Base-by-base conservation (phyloP, 1,139 yeast species). In the Saccharomyces pastorianus region DNA sequence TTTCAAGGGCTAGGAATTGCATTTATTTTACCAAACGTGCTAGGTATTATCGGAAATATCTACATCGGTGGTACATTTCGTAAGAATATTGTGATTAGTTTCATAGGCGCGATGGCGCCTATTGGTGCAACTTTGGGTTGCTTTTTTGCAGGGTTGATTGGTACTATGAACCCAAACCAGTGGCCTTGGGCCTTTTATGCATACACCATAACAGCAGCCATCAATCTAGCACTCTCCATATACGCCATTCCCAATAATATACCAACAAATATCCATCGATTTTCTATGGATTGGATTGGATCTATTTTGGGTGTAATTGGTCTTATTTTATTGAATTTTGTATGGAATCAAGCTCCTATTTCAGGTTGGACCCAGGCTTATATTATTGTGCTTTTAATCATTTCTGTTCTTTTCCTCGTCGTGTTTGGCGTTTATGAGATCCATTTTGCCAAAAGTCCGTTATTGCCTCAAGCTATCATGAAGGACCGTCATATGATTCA, bases 161-260 rank as follows among this genome's bases (percentile, higher is more conserved):
- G 76, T 3, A 73, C 77, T 48, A 61, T 65, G 31, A 68, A 71
- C 47, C 69, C 75, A 11, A 53, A 55, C 13, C 55, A 58, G 69
- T 79, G 83, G 82, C 78, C 80, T 2, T 80, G 83, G 83, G 73
- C 76, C 7, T 80, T 77, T 56, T 79, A 77, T 70, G 64, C 79
- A 0, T 68, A 76, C 57, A 65, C 76, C 2, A 76, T 80, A 1
- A 65, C 72, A 1, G 62, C 77, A 20, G 64, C 65, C 5, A 6
- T 73, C 0, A 65, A 73, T 34, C 70, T 73, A 0, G 56, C 64
- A 1, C 47, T 67, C 11, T 70, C 77, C 8, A 59, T 63, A 29
- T 64, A 64, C 47, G 65, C 65, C 23, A 67, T 79, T 27, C 84
- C 84, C 8, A 59, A 64, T 32, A 59, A 52, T 47, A 55, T 64